A percentile compares a stretch with the other conserved stretches of the same genome.
These are phyloP conservation scores for Syzygium malaccense DNA, from an alignment of 441 rosid species.

Conservation along the genomic window DNA sequence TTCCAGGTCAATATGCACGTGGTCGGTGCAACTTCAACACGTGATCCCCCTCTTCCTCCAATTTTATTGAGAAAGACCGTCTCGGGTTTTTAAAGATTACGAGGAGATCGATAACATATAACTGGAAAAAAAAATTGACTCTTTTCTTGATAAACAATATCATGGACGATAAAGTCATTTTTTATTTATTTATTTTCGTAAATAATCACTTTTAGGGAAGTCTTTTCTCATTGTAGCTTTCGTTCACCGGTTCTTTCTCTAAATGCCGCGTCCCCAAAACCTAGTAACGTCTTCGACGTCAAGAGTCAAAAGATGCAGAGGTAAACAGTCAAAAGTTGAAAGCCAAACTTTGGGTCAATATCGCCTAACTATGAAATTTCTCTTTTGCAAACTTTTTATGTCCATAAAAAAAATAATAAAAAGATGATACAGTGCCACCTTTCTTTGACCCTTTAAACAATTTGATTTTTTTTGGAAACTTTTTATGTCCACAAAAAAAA, in stretches of 20 bases:
- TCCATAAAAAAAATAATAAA: not conserved
- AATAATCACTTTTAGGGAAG: too few species aligned
- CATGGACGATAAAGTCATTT: accelerated
- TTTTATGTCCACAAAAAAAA: not conserved
- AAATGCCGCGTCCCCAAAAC: not conserved
- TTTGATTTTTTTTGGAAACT: not conserved
- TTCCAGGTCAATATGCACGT: too few species aligned
- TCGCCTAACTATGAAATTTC: not conserved
- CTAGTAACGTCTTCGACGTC: too few species aligned
- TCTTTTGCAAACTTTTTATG: not conserved
- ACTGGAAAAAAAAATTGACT: too few species aligned
- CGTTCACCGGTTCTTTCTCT: not conserved
- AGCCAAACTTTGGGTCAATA: not conserved
- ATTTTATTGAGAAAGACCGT: too few species aligned
- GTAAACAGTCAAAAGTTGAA: not conserved
- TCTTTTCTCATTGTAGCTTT: not conserved
- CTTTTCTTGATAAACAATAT: too few species aligned
- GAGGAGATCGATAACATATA: too few species aligned
- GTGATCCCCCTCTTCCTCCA: too few species aligned
- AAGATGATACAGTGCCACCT: not conserved
- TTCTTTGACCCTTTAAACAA: not conserved
- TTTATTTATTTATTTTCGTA: too few species aligned
- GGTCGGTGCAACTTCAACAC: too few species aligned
- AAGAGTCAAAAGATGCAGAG: not conserved
- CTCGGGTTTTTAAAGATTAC: too few species aligned